phyloP scores from a whole-genome alignment of 2,329 filamentous ascomycete genomes.

The Fusarium sp. region DNA sequence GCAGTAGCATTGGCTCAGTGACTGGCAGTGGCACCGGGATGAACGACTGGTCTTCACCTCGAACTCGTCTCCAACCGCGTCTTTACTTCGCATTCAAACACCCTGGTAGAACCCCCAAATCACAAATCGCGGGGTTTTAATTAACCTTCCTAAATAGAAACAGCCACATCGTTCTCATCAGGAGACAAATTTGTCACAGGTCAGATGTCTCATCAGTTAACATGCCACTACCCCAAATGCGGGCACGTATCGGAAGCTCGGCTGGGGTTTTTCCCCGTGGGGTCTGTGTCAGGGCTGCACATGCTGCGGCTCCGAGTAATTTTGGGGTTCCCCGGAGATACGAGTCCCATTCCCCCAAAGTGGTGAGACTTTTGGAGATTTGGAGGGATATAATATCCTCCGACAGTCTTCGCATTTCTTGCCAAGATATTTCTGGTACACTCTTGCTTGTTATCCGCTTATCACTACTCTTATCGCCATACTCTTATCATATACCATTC shows the following conservation, averaged over 20 bases:
- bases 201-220: neutral
- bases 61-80: too few relatives aligned
- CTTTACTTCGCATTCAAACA: fast-evolving
- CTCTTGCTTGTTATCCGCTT: fast-evolving
- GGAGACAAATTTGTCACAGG: conserved; percentile 7
- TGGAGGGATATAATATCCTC: neutral
- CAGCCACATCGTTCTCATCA: neutral
- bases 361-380: neutral
- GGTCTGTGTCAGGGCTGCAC: conserved; percentile 8
- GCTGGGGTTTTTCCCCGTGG: conserved; percentile 16
- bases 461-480: neutral
- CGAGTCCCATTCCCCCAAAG: neutral
- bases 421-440: fast-evolving
- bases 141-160: neutral
- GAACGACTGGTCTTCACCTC: neutral
- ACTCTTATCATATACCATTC: neutral
- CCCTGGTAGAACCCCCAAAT: neutral
- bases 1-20: neutral
- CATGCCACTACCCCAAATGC: conserved; percentile 8
- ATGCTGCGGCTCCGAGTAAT: conserved; percentile 20
- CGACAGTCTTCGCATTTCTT: fast-evolving
- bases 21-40: fast-evolving
- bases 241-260: conserved; percentile 31
- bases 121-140: neutral
- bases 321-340: conserved; percentile 13